Percentiles rank a stretch among this genome's conserved stretches.
Evolutionary conservation across 1,284 basidiomycete species (phyloP).

Genomic region (Spongispora temasekensis): DNA sequence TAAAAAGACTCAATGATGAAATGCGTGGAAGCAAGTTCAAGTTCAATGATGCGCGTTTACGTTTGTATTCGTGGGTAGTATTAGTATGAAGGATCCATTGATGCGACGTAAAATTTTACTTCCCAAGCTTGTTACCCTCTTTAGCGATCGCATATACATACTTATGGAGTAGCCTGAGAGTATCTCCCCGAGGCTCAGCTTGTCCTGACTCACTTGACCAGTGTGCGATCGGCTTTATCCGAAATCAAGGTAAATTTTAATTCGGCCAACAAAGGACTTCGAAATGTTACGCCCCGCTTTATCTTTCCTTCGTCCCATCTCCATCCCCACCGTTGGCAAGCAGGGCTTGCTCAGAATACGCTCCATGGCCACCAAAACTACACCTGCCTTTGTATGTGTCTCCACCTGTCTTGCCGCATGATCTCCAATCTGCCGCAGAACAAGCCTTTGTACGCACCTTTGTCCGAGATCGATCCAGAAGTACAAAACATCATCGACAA

Average conservation of each 20-base stretch:
- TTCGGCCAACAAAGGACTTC: slow-evolving; percentile 4
- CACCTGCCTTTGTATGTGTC: slow-evolving; percentile 60
- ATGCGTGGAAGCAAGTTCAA: not conserved
- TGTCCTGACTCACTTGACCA: too few species aligned
- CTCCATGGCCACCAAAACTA: slow-evolving; percentile 61
- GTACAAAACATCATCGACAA: slow-evolving; percentile 98
- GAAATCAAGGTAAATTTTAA: slow-evolving; percentile 13
- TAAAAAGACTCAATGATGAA: slow-evolving; percentile 12
- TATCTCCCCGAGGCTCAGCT: too few species aligned
- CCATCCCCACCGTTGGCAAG: slow-evolving; percentile 24
- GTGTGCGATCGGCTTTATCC: slow-evolving; percentile 26
- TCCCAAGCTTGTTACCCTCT: too few species aligned
- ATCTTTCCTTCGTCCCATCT: slow-evolving; percentile 31
- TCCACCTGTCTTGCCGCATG: not conserved
- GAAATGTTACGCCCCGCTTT: slow-evolving; percentile 32
- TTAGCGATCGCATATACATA: too few species aligned
- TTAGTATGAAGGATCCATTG: too few species aligned
- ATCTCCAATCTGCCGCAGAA: slow-evolving; percentile 57
- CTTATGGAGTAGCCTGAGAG: too few species aligned
- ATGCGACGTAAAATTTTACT: too few species aligned
- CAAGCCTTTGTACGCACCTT: slow-evolving; percentile 85
- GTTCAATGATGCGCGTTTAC: too few species aligned
- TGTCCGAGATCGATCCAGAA: slow-evolving; percentile 91
- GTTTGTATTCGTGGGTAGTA: too few species aligned
- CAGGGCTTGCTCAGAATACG: slow-evolving; percentile 23